Conservation (phyloP, 1,284 basidiomycete genomes). For the Puccinia horiana region DNA sequence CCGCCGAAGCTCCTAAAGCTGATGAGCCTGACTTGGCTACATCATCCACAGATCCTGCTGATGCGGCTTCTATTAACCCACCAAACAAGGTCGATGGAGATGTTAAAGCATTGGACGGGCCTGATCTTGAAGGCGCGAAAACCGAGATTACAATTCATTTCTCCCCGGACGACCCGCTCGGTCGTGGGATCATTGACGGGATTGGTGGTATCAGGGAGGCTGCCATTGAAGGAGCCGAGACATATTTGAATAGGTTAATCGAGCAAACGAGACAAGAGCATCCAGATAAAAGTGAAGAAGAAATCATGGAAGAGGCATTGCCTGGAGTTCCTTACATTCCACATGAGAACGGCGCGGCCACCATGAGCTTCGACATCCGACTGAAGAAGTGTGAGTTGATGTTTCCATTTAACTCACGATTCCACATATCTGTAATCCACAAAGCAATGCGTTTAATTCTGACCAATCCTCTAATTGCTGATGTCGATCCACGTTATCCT, state of each 20-base stretch:
- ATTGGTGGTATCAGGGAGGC: slow-evolving; percentile 60
- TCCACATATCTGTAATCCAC: too few species aligned
- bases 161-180: slow-evolving; percentile 54
- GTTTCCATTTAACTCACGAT: background rate
- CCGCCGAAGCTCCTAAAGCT: background rate
- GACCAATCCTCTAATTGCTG: background rate
- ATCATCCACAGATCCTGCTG: background rate
- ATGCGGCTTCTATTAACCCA: background rate
- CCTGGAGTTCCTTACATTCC: slow-evolving; percentile 53
- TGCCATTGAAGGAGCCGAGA: slow-evolving; percentile 57
- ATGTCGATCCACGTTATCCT: background rate
- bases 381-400: slow-evolving; percentile 47
- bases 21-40: background rate
- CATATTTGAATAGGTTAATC: slow-evolving; percentile 54
- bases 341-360: slow-evolving; percentile 52
- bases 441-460: background rate
- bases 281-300: slow-evolving; percentile 53
- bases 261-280: slow-evolving; percentile 53
- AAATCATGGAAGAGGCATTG: slow-evolving; percentile 53
- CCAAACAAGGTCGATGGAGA: slow-evolving; percentile 13
- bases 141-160: background rate
- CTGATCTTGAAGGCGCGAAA: background rate
- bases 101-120: background rate
- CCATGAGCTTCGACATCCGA: slow-evolving; percentile 54
- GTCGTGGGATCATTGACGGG: slow-evolving; percentile 59